Evolutionary conservation across 2,329 filamentous ascomycete genomes (phyloP).

Genomic region (Dendryphion nanum): DNA sequence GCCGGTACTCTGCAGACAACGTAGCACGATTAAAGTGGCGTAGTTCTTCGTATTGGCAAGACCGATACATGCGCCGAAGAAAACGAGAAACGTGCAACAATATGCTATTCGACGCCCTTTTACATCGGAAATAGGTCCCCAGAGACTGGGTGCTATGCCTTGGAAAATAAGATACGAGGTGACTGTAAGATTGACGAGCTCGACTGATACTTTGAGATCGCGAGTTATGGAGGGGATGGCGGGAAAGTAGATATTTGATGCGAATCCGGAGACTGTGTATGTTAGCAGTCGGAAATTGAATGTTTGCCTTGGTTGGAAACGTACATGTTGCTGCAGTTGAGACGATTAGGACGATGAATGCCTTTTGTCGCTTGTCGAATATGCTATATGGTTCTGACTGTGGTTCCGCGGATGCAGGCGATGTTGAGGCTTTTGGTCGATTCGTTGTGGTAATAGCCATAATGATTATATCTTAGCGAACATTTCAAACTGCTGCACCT

Average conservation of each 20-base stretch:
- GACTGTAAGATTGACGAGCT: conserved; percentile 43
- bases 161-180: conserved; percentile 49
- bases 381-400: conserved; percentile 1
- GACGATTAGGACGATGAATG: neutral
- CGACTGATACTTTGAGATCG: conserved; percentile 40
- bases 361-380: neutral
- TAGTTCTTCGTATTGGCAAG: conserved; percentile 41
- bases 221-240: conserved; percentile 42
- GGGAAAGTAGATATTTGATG: conserved; percentile 48
- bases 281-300: neutral
- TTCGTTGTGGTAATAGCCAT: too few relatives aligned
- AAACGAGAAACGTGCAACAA: conserved; percentile 41
- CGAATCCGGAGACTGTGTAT: neutral
- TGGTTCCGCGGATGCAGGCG: too few relatives aligned
- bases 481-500: too few relatives aligned
- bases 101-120: conserved; percentile 43
- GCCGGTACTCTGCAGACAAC: conserved; percentile 46
- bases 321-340: neutral
- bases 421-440: too few relatives aligned
- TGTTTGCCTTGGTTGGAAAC: neutral
- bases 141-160: conserved; percentile 44
- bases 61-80: conserved; percentile 41
- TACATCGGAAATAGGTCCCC: conserved; percentile 42
- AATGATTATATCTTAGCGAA: too few relatives aligned
- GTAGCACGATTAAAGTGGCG: conserved; percentile 39